Evolutionary conservation across 306 rosid genomes (phyloP), one percentile per base, ranked within the genome.

Genomic region (Malus asiatica): DNA sequence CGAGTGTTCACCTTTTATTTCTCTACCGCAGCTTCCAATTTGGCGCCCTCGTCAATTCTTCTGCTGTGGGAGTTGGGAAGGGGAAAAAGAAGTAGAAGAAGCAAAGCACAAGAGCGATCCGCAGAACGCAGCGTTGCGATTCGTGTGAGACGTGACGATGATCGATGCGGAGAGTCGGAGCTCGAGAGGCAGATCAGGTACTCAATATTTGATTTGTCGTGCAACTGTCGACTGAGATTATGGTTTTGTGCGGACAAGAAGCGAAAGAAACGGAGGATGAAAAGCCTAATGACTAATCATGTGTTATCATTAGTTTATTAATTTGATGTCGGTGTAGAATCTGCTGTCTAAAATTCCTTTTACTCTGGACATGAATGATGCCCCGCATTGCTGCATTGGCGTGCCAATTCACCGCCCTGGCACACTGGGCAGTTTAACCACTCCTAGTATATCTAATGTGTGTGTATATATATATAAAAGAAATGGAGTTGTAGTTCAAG

Each of bases 281-380:
- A 61, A 60, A 16, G 35, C 32, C 66, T 60, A 29, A 2, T 23
- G 51, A 18, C 20, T 48, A 48, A 15, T 48, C 19, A 30, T 33
- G 9, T 53, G 22, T n/a, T 70, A 3, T 72, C 1, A 53, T 71
- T 33, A 25, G 12, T 35, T 33, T 33, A 55, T 33, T 72, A 30
- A 32, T 18, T 72, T 27, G 53, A 22, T 42, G 13, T 38, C 30
- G 25, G 15, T 51, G 2, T 29, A n/a, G 57, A 72, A 25, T 78
- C 45, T 44, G 63, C 62, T 67, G 76, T 75, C 83, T 69, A 65
- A 27, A 57, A 60, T 55, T 53, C 52, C 46, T 58, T 23, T 33
- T 22, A 70, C 74, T 22, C 65, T 68, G 74, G 46, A 73, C 58
- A 40, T 72, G 67, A 52, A 14, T 63, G 53, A 14, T 83, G 79